Evolutionary conservation across 176 grass and related monocot genomes (phyloP).

Genomic region (Elymus sibiricus): DNA sequence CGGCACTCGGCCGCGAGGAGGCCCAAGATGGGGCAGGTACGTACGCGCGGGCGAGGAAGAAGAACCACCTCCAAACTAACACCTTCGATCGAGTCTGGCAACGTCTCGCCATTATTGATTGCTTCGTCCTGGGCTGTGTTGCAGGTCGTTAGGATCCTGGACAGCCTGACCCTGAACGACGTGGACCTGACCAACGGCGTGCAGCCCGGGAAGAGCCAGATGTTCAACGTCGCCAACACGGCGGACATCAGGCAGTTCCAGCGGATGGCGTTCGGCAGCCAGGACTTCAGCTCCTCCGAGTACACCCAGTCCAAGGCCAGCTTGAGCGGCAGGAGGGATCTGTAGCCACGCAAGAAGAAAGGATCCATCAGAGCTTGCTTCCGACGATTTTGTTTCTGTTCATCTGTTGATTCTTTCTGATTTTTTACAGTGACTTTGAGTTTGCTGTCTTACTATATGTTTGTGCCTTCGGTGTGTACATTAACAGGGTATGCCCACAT

Average conservation of each 20-base stretch:
- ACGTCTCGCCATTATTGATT: background rate
- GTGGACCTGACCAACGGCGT: slow-evolving; percentile 81
- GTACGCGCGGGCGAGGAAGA: background rate
- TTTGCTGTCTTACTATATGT: background rate
- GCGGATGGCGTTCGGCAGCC: slow-evolving; percentile 87
- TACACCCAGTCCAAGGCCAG: slow-evolving; percentile 54
- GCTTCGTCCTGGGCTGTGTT: background rate
- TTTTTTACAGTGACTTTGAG: background rate
- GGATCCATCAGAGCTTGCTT: background rate
- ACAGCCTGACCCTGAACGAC: slow-evolving; percentile 65
- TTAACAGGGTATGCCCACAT: background rate
- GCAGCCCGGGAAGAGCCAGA: slow-evolving; percentile 77
- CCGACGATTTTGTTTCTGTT: background rate
- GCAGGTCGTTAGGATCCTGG: slow-evolving; percentile 81
- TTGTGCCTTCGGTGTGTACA: background rate
- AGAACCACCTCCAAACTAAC: background rate
- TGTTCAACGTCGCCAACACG: slow-evolving; percentile 72
- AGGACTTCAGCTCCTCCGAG: slow-evolving; percentile 79
- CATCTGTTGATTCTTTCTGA: background rate
- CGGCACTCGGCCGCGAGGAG: slow-evolving; percentile 74
- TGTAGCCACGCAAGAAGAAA: slow-evolving; percentile 19
- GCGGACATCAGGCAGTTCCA: slow-evolving; percentile 76
- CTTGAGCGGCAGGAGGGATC: slow-evolving; percentile 40
- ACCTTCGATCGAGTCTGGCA: background rate
- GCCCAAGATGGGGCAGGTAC: slow-evolving; percentile 88